Evolutionary conservation across 352 stramenopile genomes (phyloP).

Genomic region (Globisporangium canariense): DNA sequence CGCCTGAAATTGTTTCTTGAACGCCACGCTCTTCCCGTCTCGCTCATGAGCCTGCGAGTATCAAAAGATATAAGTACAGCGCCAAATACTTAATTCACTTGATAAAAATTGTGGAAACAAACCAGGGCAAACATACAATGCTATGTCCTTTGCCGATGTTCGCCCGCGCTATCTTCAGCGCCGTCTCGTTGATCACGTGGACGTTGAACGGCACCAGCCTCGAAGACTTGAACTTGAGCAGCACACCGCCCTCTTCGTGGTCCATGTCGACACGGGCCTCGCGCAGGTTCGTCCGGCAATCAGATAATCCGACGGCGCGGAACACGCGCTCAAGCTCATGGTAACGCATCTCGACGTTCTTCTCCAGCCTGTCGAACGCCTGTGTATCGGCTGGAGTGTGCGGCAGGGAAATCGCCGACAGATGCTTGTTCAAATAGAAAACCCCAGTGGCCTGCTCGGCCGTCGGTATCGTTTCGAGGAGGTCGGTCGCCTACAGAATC

Average conservation of each 20-base stretch:
- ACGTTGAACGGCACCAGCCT: conserved; percentile 13
- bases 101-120: background rate
- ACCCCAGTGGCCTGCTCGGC: too few relatives aligned
- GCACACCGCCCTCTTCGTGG: background rate
- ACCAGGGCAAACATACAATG: background rate
- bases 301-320: background rate
- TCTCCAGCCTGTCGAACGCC: background rate
- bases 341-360: conserved; percentile 8
- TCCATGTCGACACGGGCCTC: conserved; percentile 3
- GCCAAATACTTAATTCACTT: background rate
- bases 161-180: background rate
- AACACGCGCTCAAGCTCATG: conserved; percentile 14
- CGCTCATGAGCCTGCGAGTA: background rate
- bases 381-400: background rate
- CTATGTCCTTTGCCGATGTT: background rate
- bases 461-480: background rate
- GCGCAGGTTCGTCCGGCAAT: background rate
- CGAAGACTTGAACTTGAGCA: conserved; percentile 13
- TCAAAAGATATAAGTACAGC: background rate
- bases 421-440: background rate
- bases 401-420: background rate
- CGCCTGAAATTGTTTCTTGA: conserved; percentile 13
- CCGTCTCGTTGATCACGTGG: conserved; percentile 4
- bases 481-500: background rate
- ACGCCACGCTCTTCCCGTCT: background rate